Evolutionary conservation across 805 yeast genomes (phyloP).

Genomic region (Lipomyces sp.): DNA sequence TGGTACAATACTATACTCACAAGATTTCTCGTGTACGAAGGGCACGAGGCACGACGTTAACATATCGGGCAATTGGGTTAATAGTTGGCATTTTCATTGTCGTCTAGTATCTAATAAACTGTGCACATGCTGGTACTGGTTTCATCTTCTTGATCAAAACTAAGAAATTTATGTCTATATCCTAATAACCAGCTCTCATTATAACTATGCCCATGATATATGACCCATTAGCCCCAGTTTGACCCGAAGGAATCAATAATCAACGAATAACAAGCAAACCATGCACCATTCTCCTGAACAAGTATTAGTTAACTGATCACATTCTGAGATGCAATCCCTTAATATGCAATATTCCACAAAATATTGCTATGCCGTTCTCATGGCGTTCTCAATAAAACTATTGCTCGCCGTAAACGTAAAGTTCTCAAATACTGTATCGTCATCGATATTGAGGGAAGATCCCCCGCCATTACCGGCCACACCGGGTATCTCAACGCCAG

Average conservation of each 20-base stretch:
- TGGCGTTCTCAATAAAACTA: slow-evolving; percentile 35
- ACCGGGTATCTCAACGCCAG: slow-evolving; percentile 30
- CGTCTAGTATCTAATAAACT: background rate
- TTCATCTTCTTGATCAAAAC: background rate
- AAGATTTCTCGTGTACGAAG: no score
- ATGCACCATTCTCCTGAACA: slow-evolving; percentile 2
- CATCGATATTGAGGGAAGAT: slow-evolving; percentile 2
- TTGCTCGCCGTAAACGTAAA: slow-evolving; percentile 35
- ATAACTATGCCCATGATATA: background rate
- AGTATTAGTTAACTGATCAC: background rate
- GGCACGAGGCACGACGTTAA: no score
- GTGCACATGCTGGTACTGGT: background rate
- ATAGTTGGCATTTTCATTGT: background rate
- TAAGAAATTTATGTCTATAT: background rate
- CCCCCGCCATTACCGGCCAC: no score
- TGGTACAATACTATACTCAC: no score
- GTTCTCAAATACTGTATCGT: slow-evolving; percentile 23
- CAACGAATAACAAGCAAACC: background rate
- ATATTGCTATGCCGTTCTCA: slow-evolving; percentile 12
- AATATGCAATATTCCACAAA: no score
- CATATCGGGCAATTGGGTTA: no score
- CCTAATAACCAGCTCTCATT: background rate
- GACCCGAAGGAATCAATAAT: background rate
- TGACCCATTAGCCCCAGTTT: background rate
- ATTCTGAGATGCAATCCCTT: background rate